Conservation (phyloP, 108 stramenopile species). For the Epithemia pelagica region DNA sequence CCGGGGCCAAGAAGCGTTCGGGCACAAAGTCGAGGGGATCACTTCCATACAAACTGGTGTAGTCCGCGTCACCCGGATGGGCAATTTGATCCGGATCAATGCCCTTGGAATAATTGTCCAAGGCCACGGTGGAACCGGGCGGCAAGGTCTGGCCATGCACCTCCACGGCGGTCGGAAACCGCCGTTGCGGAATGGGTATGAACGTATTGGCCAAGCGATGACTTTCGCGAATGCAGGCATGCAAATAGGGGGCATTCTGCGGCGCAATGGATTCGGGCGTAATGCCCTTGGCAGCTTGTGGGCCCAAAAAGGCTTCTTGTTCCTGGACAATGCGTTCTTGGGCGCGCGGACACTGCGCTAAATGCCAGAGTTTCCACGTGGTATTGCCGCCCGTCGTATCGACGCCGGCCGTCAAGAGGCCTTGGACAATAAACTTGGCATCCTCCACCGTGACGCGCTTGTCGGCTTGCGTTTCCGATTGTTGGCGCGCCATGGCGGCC, state of each 20-base stretch:
- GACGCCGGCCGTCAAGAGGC: conserved; percentile 15
- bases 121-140: conserved; percentile 3
- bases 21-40: conserved; percentile 25
- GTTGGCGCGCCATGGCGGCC: conserved; percentile 13
- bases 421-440: conserved; percentile 12
- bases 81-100: conserved; percentile 8
- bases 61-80: conserved; percentile 13
- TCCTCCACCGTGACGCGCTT: conserved; percentile 18
- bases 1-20: conserved; percentile 24
- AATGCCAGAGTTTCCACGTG: conserved; percentile 12
- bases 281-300: conserved; percentile 20
- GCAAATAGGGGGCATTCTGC: conserved; percentile 22
- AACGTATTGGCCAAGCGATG: conserved; percentile 24
- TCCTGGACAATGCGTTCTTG: conserved; percentile 1
- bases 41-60: not conserved
- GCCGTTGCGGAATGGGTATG: conserved; percentile 9
- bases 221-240: conserved; percentile 26
- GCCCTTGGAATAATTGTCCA: conserved; percentile 9
- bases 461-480: not conserved
- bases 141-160: conserved; percentile 21
- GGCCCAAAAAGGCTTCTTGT: conserved; percentile 17
- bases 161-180: conserved; percentile 12
- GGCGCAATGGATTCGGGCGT: conserved; percentile 12
- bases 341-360: not conserved
- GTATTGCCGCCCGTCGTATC: conserved; percentile 25